Evolutionary conservation across 768 basidiomycete genomes (phyloP).

Genomic region (Kwoniella bestiolae): DNA sequence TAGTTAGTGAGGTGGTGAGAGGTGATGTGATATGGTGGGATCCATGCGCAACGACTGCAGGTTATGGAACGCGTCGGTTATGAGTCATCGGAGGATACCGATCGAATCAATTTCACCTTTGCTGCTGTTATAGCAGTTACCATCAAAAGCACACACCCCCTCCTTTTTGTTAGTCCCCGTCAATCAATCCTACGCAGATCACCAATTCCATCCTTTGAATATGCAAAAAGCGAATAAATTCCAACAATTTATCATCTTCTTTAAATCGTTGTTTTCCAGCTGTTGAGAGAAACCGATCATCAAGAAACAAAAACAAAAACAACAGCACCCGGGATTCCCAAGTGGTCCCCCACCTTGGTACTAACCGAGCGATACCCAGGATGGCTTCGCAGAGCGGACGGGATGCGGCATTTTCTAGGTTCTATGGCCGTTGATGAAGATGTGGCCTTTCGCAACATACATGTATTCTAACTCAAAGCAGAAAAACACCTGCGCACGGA

Average conservation of each 20-base stretch:
- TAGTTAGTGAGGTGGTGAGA: neutral
- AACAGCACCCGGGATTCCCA: conserved; percentile 17
- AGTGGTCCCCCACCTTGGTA: conserved; percentile 18
- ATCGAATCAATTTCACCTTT: neutral
- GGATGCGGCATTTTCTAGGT: conserved; percentile 13
- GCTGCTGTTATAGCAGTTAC: neutral
- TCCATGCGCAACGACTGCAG: neutral
- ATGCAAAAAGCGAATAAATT: neutral
- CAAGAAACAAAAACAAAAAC: conserved; percentile 6
- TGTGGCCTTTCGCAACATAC: neutral
- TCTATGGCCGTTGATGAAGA: conserved; percentile 21
- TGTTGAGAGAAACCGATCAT: neutral
- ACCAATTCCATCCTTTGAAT: neutral
- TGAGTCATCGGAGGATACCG: conserved; percentile 2
- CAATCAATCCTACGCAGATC: too few species aligned
- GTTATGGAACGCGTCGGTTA: conserved; percentile 2
- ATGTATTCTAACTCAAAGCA: neutral
- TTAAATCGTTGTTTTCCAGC: neutral
- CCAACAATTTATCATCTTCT: neutral
- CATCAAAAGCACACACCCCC: neutral
- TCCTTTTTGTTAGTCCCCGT: neutral
- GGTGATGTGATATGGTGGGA: too few species aligned
- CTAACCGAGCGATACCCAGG: conserved; percentile 13
- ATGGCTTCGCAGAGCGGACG: conserved; percentile 19
- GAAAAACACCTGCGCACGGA: neutral